Evolutionary conservation across 192 early-diverging fungal genomes (phyloP).

Genomic region (Coemansia asiatica): DNA sequence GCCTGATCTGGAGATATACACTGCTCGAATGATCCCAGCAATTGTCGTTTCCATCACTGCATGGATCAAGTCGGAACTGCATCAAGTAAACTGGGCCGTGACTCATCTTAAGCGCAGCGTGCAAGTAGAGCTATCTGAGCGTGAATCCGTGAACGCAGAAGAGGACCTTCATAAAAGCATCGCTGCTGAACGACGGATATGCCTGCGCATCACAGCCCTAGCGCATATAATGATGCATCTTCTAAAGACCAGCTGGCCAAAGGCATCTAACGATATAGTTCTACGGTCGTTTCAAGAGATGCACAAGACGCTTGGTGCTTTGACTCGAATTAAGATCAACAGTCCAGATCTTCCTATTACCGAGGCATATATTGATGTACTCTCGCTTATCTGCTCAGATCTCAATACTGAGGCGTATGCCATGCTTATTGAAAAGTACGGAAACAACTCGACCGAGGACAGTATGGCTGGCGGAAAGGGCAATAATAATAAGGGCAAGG

Average conservation of each 20-base stretch:
- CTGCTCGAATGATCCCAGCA: constrained; percentile 23
- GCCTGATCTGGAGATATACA: constrained; percentile 21
- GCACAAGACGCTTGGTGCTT: constrained; percentile 18
- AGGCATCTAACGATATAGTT: constrained; percentile 19
- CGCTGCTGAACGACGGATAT: constrained; percentile 31
- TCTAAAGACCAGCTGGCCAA: constrained; percentile 15
- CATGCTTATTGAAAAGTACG: constrained; percentile 30
- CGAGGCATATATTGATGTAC: constrained; percentile 28
- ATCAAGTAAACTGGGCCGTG: constrained; percentile 28
- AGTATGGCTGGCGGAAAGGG: neutral
- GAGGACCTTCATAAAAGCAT: constrained; percentile 30
- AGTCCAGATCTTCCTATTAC: constrained; percentile 28
- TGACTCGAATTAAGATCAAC: constrained; percentile 31
- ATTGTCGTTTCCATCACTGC: constrained; percentile 9
- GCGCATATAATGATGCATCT: constrained; percentile 26
- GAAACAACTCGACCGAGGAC: constrained; percentile 6
- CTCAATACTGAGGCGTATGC: constrained; percentile 31
- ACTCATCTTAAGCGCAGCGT: constrained; percentile 26
- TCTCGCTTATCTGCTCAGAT: constrained; percentile 29
- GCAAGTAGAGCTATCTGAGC: constrained; percentile 9
- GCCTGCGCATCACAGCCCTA: constrained; percentile 20
- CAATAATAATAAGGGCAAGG: neutral
- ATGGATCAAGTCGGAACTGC: constrained; percentile 39
- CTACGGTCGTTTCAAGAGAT: constrained; percentile 33
- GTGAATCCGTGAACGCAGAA: constrained; percentile 5